Conservation (phyloP, 768 basidiomycete species). For the Zangia roseola region DNA sequence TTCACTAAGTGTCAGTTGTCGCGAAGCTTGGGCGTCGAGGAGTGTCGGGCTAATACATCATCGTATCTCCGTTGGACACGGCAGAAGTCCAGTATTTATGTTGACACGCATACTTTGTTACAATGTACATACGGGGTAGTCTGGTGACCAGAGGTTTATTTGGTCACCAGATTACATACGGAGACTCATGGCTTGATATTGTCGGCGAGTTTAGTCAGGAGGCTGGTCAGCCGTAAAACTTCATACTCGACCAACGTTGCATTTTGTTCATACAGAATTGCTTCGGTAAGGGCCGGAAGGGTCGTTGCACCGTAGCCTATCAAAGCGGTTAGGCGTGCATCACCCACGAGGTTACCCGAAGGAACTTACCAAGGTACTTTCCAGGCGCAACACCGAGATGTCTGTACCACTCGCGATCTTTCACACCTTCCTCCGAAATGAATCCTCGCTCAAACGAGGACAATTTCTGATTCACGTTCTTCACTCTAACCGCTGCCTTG, state of each 20-base stretch:
- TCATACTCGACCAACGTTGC: conserved; percentile 60
- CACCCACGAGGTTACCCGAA: neutral
- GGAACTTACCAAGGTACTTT: conserved; percentile 67
- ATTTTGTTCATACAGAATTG: conserved; percentile 69
- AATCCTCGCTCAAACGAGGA: conserved; percentile 75
- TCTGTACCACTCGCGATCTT: conserved; percentile 82
- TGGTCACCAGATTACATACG: too few species aligned
- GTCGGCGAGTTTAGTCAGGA: conserved; percentile 54
- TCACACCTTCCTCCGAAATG: conserved; percentile 73
- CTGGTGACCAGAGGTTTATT: too few species aligned
- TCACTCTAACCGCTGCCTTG: conserved; percentile 58
- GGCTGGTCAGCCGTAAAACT: conserved; percentile 48
- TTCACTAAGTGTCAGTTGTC: too few species aligned
- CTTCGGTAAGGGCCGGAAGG: conserved; percentile 76
- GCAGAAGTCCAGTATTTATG: too few species aligned
- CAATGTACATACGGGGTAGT: too few species aligned
- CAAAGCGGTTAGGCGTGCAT: neutral
- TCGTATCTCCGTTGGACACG: too few species aligned
- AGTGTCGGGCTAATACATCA: too few species aligned
- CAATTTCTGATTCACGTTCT: conserved; percentile 63
- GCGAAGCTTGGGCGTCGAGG: too few species aligned
- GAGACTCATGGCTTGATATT: conserved; percentile 15
- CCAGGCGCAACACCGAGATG: conserved; percentile 87
- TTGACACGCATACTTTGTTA: too few species aligned
- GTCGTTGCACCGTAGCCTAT: conserved; percentile 84